Conservation (phyloP, 106 monocot species). For the Acanthochlamys bracteata region DNA sequence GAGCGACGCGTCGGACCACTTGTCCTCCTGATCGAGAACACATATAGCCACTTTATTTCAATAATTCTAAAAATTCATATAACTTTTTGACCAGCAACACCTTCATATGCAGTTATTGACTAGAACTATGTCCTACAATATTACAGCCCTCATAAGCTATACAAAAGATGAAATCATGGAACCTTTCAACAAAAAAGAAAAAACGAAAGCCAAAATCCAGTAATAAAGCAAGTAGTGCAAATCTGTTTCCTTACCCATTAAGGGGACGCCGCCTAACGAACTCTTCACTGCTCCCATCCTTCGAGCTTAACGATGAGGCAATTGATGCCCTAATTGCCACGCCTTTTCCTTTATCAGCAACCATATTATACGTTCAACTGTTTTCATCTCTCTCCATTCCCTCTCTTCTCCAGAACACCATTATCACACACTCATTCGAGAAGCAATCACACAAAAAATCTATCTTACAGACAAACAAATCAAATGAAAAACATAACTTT, state of each 20-base stretch:
- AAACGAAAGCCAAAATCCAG: too few species aligned
- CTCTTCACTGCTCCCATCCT: slow-evolving; percentile 20
- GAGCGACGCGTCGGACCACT: slow-evolving; percentile 58
- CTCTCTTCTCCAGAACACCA: too few species aligned
- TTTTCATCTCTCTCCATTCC: too few species aligned
- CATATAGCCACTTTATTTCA: too few species aligned
- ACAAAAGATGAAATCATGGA: background rate
- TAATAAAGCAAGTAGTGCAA: background rate
- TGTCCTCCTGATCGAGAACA: slow-evolving; percentile 28
- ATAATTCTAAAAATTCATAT: too few species aligned
- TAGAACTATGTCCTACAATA: too few species aligned
- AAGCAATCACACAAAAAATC: too few species aligned
- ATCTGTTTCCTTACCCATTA: slow-evolving; percentile 34
- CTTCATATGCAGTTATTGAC: too few species aligned
- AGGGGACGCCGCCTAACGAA: slow-evolving; percentile 22
- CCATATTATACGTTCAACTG: background rate
- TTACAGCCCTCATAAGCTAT: background rate
- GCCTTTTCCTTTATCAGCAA: slow-evolving; percentile 20
- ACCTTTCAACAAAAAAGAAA: background rate
- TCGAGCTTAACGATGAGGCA: background rate
- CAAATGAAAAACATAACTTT: too few species aligned
- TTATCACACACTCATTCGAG: too few species aligned
- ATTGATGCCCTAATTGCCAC: slow-evolving; percentile 3
- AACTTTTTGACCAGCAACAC: too few species aligned
- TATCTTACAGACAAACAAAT: too few species aligned